Base-by-base conservation (phyloP, 352 stramenopile species). In the Globisporangium nodosum region DNA sequence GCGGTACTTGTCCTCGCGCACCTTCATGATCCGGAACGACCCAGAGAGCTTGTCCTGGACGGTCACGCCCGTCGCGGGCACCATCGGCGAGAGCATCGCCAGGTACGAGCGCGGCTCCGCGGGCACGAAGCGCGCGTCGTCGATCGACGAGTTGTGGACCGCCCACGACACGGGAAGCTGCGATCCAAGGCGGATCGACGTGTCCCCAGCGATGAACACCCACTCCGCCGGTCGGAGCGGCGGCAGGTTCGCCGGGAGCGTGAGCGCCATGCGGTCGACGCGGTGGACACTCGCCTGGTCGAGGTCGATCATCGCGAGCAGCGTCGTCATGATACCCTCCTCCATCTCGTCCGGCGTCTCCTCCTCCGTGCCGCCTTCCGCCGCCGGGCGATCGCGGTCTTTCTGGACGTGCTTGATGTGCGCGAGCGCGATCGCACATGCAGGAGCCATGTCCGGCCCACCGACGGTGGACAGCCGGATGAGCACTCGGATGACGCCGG, bases 301-400 rank as follows among this genome's bases (percentile, higher is more conserved):
- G 15, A 91, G 66, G 39, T 93, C 84, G 54, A 90, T 84, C 84
- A 93, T 90, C 2, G 84, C 71, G 37, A 93, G 49, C 31, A 93
- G 60, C n/a, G 81, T 83, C 7, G 68, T 68, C 30, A 93, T 67
- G 9, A 91, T 74, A 13, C 84, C 84, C 31, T 79, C 74, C 31
- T 90, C 77, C 75, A 92, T 87, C 39, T 85, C 70, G 42, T 88
- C 74, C 6, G 70, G 64, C 27, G 73, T 51, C 21, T 77, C 69
- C 1, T 35, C 55, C 4, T 60, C 33, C 33, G 9, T 68, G 27
- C 64, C 60, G 30, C 61, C 55, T 5, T 60, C 61, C 11, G 70
- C 51, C 18, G 21, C 21, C 3, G 55, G 54, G 5, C 37, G 61
- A 20, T 73, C 66, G 27, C 70, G 69, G 58, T 92, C 70, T 30